Evolutionary conservation across 805 yeast genomes (phyloP).

Genomic region (Hanseniaspora nectarophila): DNA sequence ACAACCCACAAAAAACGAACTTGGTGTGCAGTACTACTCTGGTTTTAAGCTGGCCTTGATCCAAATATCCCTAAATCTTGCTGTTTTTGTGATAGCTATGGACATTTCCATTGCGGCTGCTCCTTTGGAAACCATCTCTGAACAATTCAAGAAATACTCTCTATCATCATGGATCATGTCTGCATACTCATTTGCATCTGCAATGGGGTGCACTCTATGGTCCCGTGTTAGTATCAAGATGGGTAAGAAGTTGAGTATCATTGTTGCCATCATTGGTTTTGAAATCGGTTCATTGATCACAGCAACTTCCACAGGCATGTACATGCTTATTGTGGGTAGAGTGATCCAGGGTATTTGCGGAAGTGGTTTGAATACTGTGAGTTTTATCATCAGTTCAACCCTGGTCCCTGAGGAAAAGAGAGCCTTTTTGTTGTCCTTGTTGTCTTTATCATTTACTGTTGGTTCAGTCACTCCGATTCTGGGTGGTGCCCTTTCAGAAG

Average conservation of each 20-base stretch:
- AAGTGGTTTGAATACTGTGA: constrained; percentile 51
- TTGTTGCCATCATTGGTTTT: constrained; percentile 41
- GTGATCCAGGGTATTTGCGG: constrained; percentile 62
- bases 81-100: constrained; percentile 34
- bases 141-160: constrained; percentile 38
- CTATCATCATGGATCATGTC: constrained; percentile 50
- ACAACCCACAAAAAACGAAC: not conserved
- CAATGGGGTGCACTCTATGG: constrained; percentile 44
- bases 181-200: constrained; percentile 44
- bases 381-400: constrained; percentile 40
- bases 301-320: constrained; percentile 45
- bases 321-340: constrained; percentile 58
- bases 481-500: constrained; percentile 53
- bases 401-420: constrained; percentile 23
- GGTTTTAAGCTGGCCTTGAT: constrained; percentile 12
- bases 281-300: constrained; percentile 51
- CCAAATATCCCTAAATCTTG: constrained; percentile 20
- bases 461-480: constrained; percentile 27
- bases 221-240: constrained; percentile 45
- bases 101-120: constrained; percentile 52
- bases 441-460: constrained; percentile 17
- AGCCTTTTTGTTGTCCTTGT: constrained; percentile 20
- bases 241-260: constrained; percentile 43
- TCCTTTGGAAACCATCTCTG: constrained; percentile 38
- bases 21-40: constrained; percentile 2